Conservation (phyloP, 768 basidiomycete species). For the Lentinula raphanica region DNA sequence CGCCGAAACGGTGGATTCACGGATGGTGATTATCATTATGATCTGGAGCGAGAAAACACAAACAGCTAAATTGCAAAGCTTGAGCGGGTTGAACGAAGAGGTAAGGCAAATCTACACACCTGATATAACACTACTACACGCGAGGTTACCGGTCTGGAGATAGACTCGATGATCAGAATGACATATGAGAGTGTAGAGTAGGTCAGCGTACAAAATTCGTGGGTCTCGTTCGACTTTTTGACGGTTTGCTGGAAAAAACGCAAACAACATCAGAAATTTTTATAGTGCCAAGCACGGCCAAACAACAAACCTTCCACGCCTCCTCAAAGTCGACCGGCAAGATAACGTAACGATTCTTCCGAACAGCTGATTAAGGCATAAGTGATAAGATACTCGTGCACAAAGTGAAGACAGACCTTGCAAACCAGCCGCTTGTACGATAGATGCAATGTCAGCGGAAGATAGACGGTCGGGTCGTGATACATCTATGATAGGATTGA, state of each 20-base stretch:
- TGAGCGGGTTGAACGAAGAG: neutral
- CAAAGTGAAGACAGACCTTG: slow-evolving; percentile 57
- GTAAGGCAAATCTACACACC: slow-evolving; percentile 17
- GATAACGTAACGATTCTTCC: slow-evolving; percentile 97
- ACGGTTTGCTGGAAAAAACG: slow-evolving; percentile 75
- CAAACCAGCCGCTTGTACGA: slow-evolving; percentile 94
- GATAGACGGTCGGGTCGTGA: slow-evolving; percentile 94
- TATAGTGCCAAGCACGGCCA: slow-evolving; percentile 40
- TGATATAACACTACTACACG: slow-evolving; percentile 11
- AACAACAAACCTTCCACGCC: slow-evolving; percentile 94
- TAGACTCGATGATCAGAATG: slow-evolving; percentile 6
- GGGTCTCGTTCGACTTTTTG: slow-evolving; percentile 93
- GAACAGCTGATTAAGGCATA: slow-evolving; percentile 62
- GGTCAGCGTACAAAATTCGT: slow-evolving; percentile 84
- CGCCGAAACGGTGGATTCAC: too few species aligned
- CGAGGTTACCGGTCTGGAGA: slow-evolving; percentile 27
- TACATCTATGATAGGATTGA: slow-evolving; percentile 59
- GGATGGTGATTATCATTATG: neutral
- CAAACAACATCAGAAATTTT: slow-evolving; percentile 29
- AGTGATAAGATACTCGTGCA: neutral
- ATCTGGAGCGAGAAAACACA: slow-evolving; percentile 24
- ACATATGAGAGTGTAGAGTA: neutral
- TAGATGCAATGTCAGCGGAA: slow-evolving; percentile 91
- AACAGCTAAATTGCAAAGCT: slow-evolving; percentile 27
- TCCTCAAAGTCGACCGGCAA: slow-evolving; percentile 97